Conservation (phyloP, 805 yeast genomes). For the Candida loeiensis region DNA sequence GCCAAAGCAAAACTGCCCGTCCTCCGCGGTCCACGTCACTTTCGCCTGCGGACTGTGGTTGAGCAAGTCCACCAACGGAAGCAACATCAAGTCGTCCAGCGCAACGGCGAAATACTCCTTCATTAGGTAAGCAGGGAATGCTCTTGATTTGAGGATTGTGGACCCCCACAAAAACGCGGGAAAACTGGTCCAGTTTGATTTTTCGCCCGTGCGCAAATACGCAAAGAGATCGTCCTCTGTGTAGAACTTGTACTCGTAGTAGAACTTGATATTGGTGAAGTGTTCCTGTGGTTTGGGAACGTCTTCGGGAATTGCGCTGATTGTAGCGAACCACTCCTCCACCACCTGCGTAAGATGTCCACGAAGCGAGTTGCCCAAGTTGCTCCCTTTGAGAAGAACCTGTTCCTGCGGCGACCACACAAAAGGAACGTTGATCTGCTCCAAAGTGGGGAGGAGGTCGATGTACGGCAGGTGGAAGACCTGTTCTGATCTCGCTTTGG, state of each 20-base stretch:
- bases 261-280: conserved; percentile 40
- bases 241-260: conserved; percentile 41
- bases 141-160: conserved; percentile 67
- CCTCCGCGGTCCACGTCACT: conserved; percentile 56
- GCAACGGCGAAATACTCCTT: conserved; percentile 27
- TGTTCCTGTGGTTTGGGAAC: conserved; percentile 31
- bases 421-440: conserved; percentile 55
- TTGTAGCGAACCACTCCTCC: conserved; percentile 58
- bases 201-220: conserved; percentile 18
- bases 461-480: conserved; percentile 30
- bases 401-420: conserved; percentile 59
- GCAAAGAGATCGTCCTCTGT: conserved; percentile 32
- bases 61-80: conserved; percentile 75
- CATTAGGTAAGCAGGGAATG: conserved; percentile 74
- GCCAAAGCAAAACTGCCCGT: conserved; percentile 39
- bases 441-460: conserved; percentile 32
- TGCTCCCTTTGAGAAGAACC: conserved; percentile 59
- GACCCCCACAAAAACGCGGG: conserved; percentile 74
- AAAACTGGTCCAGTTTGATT: conserved; percentile 58
- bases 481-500: conserved; percentile 24
- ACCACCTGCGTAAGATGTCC: conserved; percentile 44
- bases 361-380: conserved; percentile 54
- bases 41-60: conserved; percentile 64
- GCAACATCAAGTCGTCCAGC: conserved; percentile 57
- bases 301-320: conserved; percentile 29